Percentiles rank a stretch among this genome's conserved stretches.
phyloP scores from a whole-genome alignment of 257 asterid species.

The Linderniella brevidens region DNA sequence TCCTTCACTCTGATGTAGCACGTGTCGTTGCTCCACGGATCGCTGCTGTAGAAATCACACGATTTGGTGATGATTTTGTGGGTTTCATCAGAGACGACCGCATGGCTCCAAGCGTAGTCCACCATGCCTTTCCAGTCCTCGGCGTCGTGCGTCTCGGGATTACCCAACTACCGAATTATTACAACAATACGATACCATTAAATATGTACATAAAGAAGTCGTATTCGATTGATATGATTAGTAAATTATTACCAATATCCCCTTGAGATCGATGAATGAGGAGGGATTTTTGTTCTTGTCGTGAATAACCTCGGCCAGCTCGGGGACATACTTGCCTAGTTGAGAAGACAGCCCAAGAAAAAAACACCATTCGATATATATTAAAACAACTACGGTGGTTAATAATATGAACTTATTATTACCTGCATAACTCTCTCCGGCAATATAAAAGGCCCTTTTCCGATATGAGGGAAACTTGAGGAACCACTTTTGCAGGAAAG shows the following conservation, averaged over 20 bases:
- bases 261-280: slow-evolving; percentile 52
- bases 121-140: slow-evolving; percentile 88
- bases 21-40: slow-evolving; percentile 37
- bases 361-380: background rate
- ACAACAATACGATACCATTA: no score
- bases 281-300: slow-evolving; percentile 54
- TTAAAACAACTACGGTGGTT: background rate
- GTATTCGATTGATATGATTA: no score
- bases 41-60: slow-evolving; percentile 48
- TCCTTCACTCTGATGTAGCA: slow-evolving; percentile 48
- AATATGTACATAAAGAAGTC: no score
- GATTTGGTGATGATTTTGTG: slow-evolving; percentile 36
- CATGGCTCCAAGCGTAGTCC: slow-evolving; percentile 97
- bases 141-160: slow-evolving; percentile 71
- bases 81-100: slow-evolving; percentile 85
- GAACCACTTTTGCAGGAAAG: slow-evolving; percentile 73
- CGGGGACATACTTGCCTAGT: slow-evolving; percentile 71
- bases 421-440: slow-evolving; percentile 97
- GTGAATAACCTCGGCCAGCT: slow-evolving; percentile 65
- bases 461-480: slow-evolving; percentile 70
- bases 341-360: background rate
- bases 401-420: slow-evolving; percentile 1
- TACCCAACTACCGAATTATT: slow-evolving; percentile 42
- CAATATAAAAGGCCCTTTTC: slow-evolving; percentile 38
- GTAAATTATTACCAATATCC: slow-evolving; percentile 49